These are phyloP conservation scores for Urochloa ruziziensis DNA, from an alignment of 176 grass and related monocot genomes.

Conservation along the genomic window DNA sequence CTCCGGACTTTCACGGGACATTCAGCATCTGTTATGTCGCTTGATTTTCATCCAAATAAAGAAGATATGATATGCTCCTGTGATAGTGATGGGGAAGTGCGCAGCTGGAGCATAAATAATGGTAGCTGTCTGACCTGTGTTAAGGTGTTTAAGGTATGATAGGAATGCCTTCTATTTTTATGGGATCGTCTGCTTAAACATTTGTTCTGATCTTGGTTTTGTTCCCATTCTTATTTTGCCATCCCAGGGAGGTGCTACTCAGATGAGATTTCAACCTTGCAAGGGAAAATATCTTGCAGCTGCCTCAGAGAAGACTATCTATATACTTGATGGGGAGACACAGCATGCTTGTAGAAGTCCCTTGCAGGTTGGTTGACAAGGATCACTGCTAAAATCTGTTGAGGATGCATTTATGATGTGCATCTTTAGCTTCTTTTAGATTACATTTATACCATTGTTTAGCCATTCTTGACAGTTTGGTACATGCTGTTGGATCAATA, in stretches of 20 bases:
- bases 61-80: constrained; percentile 98
- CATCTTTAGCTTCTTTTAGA: neutral
- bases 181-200: constrained; percentile 21
- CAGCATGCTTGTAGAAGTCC: constrained; percentile 56
- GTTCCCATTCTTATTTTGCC: constrained; percentile 11
- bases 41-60: constrained; percentile 98
- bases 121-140: constrained; percentile 68
- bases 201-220: constrained; percentile 14
- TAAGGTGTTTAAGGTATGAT: constrained; percentile 76
- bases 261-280: constrained; percentile 95
- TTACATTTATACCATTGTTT: neutral
- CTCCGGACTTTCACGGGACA: constrained; percentile 96
- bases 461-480: neutral
- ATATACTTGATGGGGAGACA: constrained; percentile 85
- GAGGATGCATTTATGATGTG: constrained; percentile 2
- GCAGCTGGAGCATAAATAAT: constrained; percentile 97
- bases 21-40: constrained; percentile 87
- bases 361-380: constrained; percentile 58
- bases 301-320: constrained; percentile 74
- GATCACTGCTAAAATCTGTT: neutral
- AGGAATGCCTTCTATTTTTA: neutral
- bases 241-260: constrained; percentile 72
- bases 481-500: neutral
- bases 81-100: constrained; percentile 85
- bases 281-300: constrained; percentile 92